Base-by-base conservation (phyloP, 2,329 filamentous ascomycete species). In the Teratosphaeria pseudoeucalypti region DNA sequence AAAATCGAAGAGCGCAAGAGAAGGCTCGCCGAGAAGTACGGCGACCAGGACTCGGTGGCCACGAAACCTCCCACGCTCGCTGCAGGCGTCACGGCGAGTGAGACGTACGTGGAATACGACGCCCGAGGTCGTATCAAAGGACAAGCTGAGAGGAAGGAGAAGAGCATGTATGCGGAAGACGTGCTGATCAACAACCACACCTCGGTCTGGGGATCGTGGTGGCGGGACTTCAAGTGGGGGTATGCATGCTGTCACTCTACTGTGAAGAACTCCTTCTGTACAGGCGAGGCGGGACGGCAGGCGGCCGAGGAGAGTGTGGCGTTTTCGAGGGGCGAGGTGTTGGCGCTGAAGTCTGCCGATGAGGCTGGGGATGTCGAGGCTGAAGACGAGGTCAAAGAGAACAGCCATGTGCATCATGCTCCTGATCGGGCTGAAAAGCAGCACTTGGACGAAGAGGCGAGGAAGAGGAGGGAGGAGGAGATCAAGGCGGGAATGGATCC, bases 241-340 rank as follows among this genome's bases (percentile, higher is more conserved):
- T 99, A 96, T 74, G 83, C 89, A 26, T 99, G 94, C 74, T 99
- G 94, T 78, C 91, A 95, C 72, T 96, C 91, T 0, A 87, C 85
- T 26, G 84, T 95, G 63, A 96, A 95, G 76, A 97, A 99, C 75
- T 96, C 91, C 69, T 99, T 97, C 70, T 99, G 94, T 74, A 97
- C 92, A 0, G 94, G 94, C 29, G 90, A 94, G 62, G 89, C 89
- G 60, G 94, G 94, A 39, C 95, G 85, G 73, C 77, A 77, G 62
- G 92, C 90, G 1, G 91, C 89, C 74, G 86, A 92, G 66, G 87
- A 89, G 59, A 85, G 89, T 0, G 86, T 94, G 65, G 78, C 78
- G 34, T 76, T 85, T 72, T 73, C 81, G 58, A 76, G 76, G 39
- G 79, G 76, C 6, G 70, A 74, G 32, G 72, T 77, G 39, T 70